Evolutionary conservation across 768 basidiomycete species (phyloP), one percentile per base, ranked within the genome.

Genomic region (Auriscalpium vulgare): DNA sequence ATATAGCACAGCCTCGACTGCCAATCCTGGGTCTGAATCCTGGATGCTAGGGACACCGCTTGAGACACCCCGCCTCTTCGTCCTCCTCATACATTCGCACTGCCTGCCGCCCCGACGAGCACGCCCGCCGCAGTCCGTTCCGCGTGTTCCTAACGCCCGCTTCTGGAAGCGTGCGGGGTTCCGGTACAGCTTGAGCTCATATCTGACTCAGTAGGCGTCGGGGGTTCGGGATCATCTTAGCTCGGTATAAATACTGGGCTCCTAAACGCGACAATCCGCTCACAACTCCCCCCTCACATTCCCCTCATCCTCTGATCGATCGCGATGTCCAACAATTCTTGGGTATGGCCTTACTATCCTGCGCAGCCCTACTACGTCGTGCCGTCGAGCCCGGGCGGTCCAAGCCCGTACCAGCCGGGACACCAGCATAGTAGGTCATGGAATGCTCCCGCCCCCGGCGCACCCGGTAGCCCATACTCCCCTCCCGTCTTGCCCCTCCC

Each of bases 291-390:
- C 29, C 29, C 29, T 7, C 29, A 29, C 29, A 29, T 29, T 37
- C 40, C 51, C 14, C 37, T 37, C 53, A 35, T 11, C 16, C n/a
- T 16, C 44, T 21, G 34, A 35, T 40, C 47, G 34, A 17, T 6
- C 53, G 50, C 52, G 16, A 59, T 59, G 59, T 19, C 43, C 8
- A 5, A 43, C 8, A 5, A 43, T 17, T 52, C n/a, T 35, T 59
- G 36, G 44, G 49, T 54, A 13, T 59, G 52, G 52, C 59, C 59
- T 17, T 59, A 59, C 59, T 54, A 50, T 17, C 13, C 13, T 17
- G 13, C 40, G 14, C 13, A 43, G 14, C 17, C 40, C 2, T 43
- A 43, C 40, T 43, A 43, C 17, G 13, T 14, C 17, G 14, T 17
- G 40, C 40, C 40, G 4, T 43, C 40, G 14, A 43, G 40, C 40